Percentiles rank a stretch among this genome's conserved stretches.
phyloP scores from a whole-genome alignment of 768 basidiomycete species.

The Leccinum boreale region DNA sequence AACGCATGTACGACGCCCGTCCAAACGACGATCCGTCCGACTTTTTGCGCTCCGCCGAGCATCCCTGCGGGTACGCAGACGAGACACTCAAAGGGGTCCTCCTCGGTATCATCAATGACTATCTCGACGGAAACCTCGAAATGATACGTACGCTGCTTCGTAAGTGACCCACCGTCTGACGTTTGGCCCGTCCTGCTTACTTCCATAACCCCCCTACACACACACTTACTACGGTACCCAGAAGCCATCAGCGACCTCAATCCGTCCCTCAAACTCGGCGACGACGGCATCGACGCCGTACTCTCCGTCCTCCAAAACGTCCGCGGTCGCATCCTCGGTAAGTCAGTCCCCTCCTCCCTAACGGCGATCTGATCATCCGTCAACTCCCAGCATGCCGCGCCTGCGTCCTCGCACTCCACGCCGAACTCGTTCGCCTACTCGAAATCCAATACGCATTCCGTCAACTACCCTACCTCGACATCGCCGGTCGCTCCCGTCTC shows the following conservation, averaged over 20 bases:
- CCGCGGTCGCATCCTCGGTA: constrained; percentile 73
- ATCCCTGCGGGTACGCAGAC: constrained; percentile 58
- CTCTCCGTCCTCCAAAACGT: constrained; percentile 65
- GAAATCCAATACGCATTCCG: constrained; percentile 79
- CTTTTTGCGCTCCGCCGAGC: constrained; percentile 47
- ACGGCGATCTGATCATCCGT: neutral
- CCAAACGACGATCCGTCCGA: constrained; percentile 42
- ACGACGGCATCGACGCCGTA: constrained; percentile 78
- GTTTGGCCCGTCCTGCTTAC: neutral
- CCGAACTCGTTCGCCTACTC: constrained; percentile 72
- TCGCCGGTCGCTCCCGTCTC: constrained; percentile 70
- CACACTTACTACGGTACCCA: constrained; percentile 27
- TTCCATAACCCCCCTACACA: neutral
- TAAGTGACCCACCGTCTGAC: constrained; percentile 34
- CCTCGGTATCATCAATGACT: constrained; percentile 73
- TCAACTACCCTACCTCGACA: constrained; percentile 72
- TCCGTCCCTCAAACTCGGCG: constrained; percentile 69
- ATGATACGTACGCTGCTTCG: constrained; percentile 74
- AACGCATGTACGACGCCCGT: constrained; percentile 64
- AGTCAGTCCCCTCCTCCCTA: neutral
- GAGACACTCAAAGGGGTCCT: constrained; percentile 78
- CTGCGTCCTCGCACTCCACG: constrained; percentile 69
- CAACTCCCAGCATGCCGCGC: constrained; percentile 59
- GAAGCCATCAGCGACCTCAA: constrained; percentile 79
- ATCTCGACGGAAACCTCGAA: constrained; percentile 84